Evolutionary conservation across 2,329 filamentous ascomycete species (phyloP).

Genomic region (Cucurbitaria berberidis): DNA sequence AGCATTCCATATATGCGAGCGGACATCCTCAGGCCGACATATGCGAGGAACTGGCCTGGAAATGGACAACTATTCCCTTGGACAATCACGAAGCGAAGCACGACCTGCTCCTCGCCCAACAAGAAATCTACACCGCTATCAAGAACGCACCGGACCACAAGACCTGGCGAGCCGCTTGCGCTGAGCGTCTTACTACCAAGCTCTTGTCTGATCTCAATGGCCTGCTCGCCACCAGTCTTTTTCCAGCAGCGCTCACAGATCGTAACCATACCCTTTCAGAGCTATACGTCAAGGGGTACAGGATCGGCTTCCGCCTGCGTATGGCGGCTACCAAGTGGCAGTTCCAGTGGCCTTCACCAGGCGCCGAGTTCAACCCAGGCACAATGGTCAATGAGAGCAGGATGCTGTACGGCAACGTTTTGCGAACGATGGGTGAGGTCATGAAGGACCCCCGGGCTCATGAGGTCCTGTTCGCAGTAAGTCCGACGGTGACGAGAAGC

Average conservation of each 20-base stretch:
- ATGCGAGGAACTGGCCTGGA: constrained; percentile 9
- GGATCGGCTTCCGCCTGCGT: constrained; percentile 30
- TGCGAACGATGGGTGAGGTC: constrained; percentile 16
- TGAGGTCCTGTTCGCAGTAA: constrained; percentile 21
- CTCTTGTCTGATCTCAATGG: constrained; percentile 2
- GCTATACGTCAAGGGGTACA: constrained; percentile 27
- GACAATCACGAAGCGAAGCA: constrained; percentile 10
- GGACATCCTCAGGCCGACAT: constrained; percentile 6
- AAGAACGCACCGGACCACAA: constrained; percentile 13
- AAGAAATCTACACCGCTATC: constrained; percentile 20
- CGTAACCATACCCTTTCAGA: constrained; percentile 19
- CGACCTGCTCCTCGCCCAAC: constrained; percentile 14
- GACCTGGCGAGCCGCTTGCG: constrained; percentile 15
- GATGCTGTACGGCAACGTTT: constrained; percentile 16
- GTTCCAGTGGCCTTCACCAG: constrained; percentile 17
- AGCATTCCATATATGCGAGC: constrained; percentile 17
- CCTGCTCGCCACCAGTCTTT: constrained; percentile 7
- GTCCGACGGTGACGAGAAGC: constrained; percentile 18
- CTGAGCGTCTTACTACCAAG: constrained; percentile 1
- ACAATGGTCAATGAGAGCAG: constrained; percentile 28
- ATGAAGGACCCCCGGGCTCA: constrained; percentile 13
- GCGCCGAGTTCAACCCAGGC: constrained; percentile 9
- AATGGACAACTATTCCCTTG: constrained; percentile 3
- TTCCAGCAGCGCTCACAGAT: constrained; percentile 1
- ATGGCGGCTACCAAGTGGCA: constrained; percentile 23